Conservation (phyloP, 148 eudicot species). For the Chenopodium berlandieri region DNA sequence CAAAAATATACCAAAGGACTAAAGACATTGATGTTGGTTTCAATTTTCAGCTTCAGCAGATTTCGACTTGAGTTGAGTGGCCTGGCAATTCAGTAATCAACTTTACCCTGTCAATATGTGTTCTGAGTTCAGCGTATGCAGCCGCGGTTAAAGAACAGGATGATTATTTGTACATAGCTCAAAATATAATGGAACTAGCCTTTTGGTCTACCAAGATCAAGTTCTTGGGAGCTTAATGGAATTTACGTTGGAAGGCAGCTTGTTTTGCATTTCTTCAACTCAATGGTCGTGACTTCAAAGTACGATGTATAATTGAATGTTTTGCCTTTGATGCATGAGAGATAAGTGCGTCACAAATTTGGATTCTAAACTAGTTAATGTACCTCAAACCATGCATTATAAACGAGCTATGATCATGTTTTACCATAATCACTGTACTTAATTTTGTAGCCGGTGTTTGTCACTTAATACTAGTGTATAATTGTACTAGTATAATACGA, state of each 20-base stretch:
- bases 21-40: neutral
- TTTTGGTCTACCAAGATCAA: neutral
- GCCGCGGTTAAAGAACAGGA: neutral
- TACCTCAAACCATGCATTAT: neutral
- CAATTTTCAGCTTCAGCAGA: constrained; percentile 28
- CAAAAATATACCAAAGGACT: neutral
- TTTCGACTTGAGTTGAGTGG: constrained; percentile 5
- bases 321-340: constrained; percentile 4
- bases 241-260: neutral
- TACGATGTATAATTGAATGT: neutral
- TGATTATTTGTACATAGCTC: constrained; percentile 1
- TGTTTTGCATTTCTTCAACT: neutral
- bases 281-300: neutral
- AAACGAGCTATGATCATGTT: neutral
- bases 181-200: neutral
- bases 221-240: neutral
- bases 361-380: neutral
- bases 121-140: neutral
- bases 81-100: neutral
- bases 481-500: no score
- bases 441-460: neutral
- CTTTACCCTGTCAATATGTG: neutral
- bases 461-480: no score
- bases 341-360: neutral
- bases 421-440: no score